phyloP scores from a whole-genome alignment of 768 basidiomycete genomes.

The Lentinula sp. region DNA sequence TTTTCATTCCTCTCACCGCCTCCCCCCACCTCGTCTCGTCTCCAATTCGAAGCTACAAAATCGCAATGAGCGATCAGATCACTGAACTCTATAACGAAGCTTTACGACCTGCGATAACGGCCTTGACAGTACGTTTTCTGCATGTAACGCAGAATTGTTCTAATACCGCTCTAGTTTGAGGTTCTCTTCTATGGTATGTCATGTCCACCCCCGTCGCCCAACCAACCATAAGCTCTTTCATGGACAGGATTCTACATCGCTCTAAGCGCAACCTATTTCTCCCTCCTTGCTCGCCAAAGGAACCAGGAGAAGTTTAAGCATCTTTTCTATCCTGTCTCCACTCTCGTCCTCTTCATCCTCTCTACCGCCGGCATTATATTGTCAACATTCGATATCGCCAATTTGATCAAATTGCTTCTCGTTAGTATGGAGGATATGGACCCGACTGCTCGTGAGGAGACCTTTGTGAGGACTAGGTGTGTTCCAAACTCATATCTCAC shows the following conservation, averaged over 20 bases:
- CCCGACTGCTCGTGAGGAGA: background rate
- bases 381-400: background rate
- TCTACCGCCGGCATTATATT: background rate
- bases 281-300: background rate
- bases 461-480: background rate
- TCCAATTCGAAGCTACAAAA: background rate
- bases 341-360: background rate
- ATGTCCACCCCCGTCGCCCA: background rate
- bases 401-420: background rate
- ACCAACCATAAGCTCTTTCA: no score
- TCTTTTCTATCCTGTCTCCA: background rate
- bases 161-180: background rate
- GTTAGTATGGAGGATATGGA: background rate
- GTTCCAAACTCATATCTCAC: background rate
- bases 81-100: background rate
- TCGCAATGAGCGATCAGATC: background rate
- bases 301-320: background rate
- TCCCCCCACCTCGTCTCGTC: background rate
- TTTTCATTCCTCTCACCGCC: background rate
- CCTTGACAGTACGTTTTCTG: background rate
- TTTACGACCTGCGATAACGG: background rate
- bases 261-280: background rate
- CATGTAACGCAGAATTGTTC: no score
- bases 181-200: conserved; percentile 4
- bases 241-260: background rate